These are phyloP conservation scores for Leccinum obscurum DNA, from an alignment of 768 basidiomycete genomes.

Conservation along the genomic window DNA sequence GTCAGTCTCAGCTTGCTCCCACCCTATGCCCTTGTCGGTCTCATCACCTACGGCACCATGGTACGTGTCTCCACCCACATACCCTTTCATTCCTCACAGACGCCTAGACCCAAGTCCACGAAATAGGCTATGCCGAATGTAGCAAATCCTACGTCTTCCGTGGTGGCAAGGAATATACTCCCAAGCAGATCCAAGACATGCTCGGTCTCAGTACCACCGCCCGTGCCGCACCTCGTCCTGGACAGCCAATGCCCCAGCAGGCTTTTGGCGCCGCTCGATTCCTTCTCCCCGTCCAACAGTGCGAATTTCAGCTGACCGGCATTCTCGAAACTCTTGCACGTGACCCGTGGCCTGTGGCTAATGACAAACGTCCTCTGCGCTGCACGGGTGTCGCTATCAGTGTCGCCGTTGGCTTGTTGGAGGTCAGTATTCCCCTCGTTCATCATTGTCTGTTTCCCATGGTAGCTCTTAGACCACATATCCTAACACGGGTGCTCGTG, in stretches of 20 bases:
- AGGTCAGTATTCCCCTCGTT: conserved; percentile 45
- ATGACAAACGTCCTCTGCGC: conserved; percentile 87
- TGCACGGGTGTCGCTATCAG: conserved; percentile 95
- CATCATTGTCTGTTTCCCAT: background rate
- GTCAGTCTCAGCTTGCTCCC: conserved; percentile 92
- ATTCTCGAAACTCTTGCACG: conserved; percentile 85
- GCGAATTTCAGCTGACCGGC: conserved; percentile 94
- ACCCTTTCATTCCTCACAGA: background rate
- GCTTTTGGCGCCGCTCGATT: conserved; percentile 87
- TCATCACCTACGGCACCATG: conserved; percentile 98
- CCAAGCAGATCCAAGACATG: conserved; percentile 99
- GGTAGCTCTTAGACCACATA: conserved; percentile 62
- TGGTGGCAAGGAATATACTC: conserved; percentile 92
- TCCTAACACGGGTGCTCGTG: conserved; percentile 92
- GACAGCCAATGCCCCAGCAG: conserved; percentile 77
- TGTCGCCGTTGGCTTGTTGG: conserved; percentile 89
- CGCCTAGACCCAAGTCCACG: conserved; percentile 93
- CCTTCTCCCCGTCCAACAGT: conserved; percentile 86
- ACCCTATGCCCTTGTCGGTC: conserved; percentile 90
- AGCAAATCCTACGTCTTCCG: conserved; percentile 99
- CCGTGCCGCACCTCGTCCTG: conserved; percentile 84
- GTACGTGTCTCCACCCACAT: conserved; percentile 41
- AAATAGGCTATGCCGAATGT: conserved; percentile 94
- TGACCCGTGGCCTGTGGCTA: conserved; percentile 98
- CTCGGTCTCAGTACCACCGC: conserved; percentile 74